Base-by-base conservation (phyloP, 495 filamentous ascomycete species). In the Penicillium egyptiacum region DNA sequence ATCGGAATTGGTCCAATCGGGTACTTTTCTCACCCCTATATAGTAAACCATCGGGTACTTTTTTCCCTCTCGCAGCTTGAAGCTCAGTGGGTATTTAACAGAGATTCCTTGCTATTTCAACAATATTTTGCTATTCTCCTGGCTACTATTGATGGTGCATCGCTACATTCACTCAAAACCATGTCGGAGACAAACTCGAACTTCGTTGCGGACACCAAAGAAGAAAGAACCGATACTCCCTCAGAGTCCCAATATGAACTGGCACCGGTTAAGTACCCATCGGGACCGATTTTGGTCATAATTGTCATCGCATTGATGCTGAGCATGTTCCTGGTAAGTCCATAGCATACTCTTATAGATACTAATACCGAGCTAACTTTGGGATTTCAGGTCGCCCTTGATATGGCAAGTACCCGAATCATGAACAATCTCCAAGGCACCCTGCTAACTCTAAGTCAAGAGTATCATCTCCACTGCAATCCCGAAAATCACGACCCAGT, bases 401-500 rank as follows among this genome's bases (percentile, higher is more conserved):
- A 47, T 47, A 47, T 47, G 25, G 44, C 25, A 47, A 47, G 44
- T 47, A 47, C 20, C 20, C 20, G 22, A 30, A 47, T 47, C 44
- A 47, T 47, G 20, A 47, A 25, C 20, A 47, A 47, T 25, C 20
- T 25, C 20, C 20, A 47, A 47, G 9, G 14, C 9, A 25, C 44
- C 44, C 22, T 30, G 44, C 44, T 47, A 47, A 47, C 44, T 28
- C 20, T 47, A 16, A 47, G 25, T 47, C 22, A 45, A 45, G 42
- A 45, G 46, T 49, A 81, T 83, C 59, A 73, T 83, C 58, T 75
- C 79, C 14, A 82, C 80, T 11, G 79, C 79, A 23, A 79, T 80
- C 17, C 81, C 80, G 14, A 66, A 69, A 31, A 83, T 83, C 68
- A 78, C 80, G 17, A 70, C 78, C 58, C 74, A 81, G 19, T 83